Conservation (phyloP, 192 early-diverging fungal genomes). For the Chytriomyces sp. region DNA sequence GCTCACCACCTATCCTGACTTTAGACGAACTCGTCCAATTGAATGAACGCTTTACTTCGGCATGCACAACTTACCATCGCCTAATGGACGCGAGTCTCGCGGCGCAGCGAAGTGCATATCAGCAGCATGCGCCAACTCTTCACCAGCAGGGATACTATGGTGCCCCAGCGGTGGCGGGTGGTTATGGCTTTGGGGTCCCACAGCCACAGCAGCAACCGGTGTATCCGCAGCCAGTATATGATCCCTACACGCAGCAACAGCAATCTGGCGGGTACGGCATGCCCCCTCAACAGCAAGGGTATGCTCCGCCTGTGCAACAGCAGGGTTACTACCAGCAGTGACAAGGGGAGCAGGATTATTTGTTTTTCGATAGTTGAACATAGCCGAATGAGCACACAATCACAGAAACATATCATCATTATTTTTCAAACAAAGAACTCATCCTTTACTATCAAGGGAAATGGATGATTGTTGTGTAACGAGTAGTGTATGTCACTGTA, state of each 20-base stretch:
- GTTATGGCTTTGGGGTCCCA: background rate
- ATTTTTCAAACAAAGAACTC: too few species aligned
- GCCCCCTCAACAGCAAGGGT: constrained; percentile 24
- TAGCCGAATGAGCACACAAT: too few species aligned
- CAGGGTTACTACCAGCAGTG: constrained; percentile 10
- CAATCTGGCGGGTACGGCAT: too few species aligned
- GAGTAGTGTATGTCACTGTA: too few species aligned
- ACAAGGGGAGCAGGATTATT: too few species aligned
- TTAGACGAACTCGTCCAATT: constrained; percentile 72
- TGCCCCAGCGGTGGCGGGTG: background rate
- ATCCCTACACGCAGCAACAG: constrained; percentile 7
- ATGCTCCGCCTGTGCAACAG: background rate
- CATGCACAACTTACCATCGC: constrained; percentile 72
- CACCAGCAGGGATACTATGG: constrained; percentile 6
- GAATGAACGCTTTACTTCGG: constrained; percentile 73
- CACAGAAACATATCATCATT: too few species aligned
- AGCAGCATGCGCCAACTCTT: constrained; percentile 10
- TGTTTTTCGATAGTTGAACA: too few species aligned
- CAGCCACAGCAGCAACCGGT: constrained; percentile 24
- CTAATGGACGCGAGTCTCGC: constrained; percentile 69
- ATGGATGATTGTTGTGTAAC: too few species aligned
- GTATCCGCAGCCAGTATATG: constrained; percentile 2
- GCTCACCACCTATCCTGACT: background rate
- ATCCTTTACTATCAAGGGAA: too few species aligned
- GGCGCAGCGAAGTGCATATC: constrained; percentile 44